Conservation (phyloP, 2,329 filamentous ascomycete species). For the Talaromyces sp. region DNA sequence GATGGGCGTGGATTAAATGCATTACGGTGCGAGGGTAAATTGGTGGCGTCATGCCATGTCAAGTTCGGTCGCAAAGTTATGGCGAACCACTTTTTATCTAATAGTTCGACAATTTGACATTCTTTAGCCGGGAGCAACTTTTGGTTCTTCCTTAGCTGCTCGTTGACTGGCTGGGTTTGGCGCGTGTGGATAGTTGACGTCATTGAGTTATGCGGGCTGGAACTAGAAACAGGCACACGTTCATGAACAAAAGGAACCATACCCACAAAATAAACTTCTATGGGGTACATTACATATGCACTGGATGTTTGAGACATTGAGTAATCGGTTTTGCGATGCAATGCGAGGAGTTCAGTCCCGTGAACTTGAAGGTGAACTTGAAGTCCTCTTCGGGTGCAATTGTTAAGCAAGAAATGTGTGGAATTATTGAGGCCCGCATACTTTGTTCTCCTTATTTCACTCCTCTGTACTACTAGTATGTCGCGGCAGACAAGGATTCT, state of each 20-base stretch:
- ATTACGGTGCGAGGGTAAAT: background rate
- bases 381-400: too few species aligned
- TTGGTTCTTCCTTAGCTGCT: background rate
- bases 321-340: too few species aligned
- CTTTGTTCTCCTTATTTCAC: too few species aligned
- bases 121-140: background rate
- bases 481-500: too few species aligned
- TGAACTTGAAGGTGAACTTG: too few species aligned
- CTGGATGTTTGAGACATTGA: too few species aligned
- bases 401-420: too few species aligned
- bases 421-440: too few species aligned
- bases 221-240: too few species aligned
- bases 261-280: background rate
- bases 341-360: too few species aligned
- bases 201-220: background rate
- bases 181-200: conserved; percentile 6
- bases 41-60: background rate
- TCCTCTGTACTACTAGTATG: too few species aligned
- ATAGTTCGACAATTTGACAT: background rate
- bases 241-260: background rate
- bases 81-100: background rate
- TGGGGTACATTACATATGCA: background rate
- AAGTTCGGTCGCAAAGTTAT: background rate
- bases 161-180: background rate
- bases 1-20: conserved; percentile 22